These are phyloP conservation scores for Phytopythium ostracodes DNA, from an alignment of 352 stramenopile species.

Conservation along the genomic window DNA sequence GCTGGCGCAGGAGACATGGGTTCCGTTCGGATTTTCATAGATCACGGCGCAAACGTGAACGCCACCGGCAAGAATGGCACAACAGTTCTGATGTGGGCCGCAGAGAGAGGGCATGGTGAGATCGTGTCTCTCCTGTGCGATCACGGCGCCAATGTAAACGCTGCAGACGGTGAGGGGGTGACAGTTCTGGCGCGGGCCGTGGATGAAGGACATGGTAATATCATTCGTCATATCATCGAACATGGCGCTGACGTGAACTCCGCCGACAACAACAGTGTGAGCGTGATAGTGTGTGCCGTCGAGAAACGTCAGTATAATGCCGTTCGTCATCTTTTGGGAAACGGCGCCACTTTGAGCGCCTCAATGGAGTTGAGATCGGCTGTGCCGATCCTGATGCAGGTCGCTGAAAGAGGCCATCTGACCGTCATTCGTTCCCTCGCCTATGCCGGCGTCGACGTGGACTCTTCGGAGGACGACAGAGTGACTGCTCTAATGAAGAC, in stretches of 20 bases:
- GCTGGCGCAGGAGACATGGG: neutral
- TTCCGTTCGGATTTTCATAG: neutral
- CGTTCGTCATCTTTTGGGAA: neutral
- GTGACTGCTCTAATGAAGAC: neutral
- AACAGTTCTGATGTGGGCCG: no score
- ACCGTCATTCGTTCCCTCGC: neutral
- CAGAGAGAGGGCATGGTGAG: neutral
- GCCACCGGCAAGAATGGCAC: constrained; percentile 1
- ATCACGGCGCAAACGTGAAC: constrained; percentile 6
- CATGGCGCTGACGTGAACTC: constrained; percentile 4
- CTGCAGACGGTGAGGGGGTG: constrained; percentile 5
- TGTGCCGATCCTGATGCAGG: neutral
- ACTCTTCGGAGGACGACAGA: neutral
- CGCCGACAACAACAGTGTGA: constrained; percentile 4
- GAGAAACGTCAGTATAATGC: no score
- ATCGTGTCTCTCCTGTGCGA: constrained; percentile 3
- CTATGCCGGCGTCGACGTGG: neutral
- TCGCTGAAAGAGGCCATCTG: neutral
- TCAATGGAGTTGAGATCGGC: neutral
- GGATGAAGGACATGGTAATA: constrained; percentile 2
- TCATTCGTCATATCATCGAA: neutral
- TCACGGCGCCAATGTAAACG: constrained; percentile 3
- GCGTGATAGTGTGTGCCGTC: neutral
- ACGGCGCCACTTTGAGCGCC: neutral
- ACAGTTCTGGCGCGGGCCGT: constrained; percentile 8